Base-by-base conservation (phyloP, 768 basidiomycete genomes). In the Xerocomellus amylosporus region DNA sequence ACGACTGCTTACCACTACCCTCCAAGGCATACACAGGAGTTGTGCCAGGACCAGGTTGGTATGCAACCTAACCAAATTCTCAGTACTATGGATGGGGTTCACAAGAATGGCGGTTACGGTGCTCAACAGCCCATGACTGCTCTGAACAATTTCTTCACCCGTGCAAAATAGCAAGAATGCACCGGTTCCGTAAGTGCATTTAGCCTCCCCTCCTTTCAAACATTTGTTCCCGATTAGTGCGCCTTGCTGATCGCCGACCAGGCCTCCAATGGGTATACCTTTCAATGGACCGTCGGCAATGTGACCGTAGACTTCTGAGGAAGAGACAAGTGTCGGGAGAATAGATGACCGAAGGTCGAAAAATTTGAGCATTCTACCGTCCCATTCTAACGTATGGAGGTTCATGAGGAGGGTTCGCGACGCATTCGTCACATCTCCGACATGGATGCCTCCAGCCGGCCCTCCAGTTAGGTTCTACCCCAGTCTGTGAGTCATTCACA, bases 221-320 rank as follows among this genome's bases (percentile, higher is more conserved):
- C 97, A 98, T 71, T 97, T 98, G 76, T 99, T 98, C 0, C 96
- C 97, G 47, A 98, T 84, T 22, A 99, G 76, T 22, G 96, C 96
- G 6, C 90, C 97, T 70, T 99, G 97, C 74, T 99, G 97, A 68
- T 99, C 97, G n/a, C 97, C 97, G 8, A 96, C 85, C 44, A 98
- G 83, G 20, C 96, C 96, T 36, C 86, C 94, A 49, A 99, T 91
- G 9, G 87, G 87, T 12, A 93, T 78, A 38, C 89, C 92, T 59
- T 77, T 75, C 57, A 93, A 75, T 3, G 84, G 64, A 2, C 91
- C 90, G 31, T 75, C 74, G 8, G 79, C 73, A 53, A 98, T 80
- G 24, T 81, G 73, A 38, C 95, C 97, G 72, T 96, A 98, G 5
- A 94, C 85, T 73, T 98, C 89, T 4, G 93, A 92, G 22, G 93